These are phyloP conservation scores for Pseudogymnoascus sp. DNA, from an alignment of 2,329 filamentous ascomycete species.

Conservation along the genomic window DNA sequence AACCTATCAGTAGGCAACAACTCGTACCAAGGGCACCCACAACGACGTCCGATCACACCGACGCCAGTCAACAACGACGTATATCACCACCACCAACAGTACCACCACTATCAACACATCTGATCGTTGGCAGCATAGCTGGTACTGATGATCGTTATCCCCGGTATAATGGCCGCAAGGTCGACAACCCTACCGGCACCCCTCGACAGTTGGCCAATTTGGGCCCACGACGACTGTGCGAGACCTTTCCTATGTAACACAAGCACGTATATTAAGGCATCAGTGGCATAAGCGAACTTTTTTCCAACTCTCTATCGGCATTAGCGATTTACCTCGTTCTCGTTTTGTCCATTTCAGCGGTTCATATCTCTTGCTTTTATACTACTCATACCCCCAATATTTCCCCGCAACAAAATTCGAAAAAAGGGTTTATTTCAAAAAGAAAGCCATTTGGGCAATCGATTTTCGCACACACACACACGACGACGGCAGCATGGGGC, in stretches of 20 bases:
- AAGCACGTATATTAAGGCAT: slow-evolving; percentile 21
- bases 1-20: slow-evolving; percentile 32
- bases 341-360: slow-evolving; percentile 26
- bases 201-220: slow-evolving; percentile 11
- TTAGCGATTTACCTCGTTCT: slow-evolving; percentile 38
- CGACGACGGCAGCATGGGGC: neutral
- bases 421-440: neutral
- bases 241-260: slow-evolving; percentile 25
- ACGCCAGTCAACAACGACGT: slow-evolving; percentile 44
- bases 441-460: neutral
- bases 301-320: slow-evolving; percentile 37
- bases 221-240: neutral
- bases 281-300: slow-evolving; percentile 13
- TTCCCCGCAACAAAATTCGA: neutral
- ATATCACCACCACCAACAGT: slow-evolving; percentile 36
- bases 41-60: slow-evolving; percentile 55
- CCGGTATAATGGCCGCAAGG: slow-evolving; percentile 6
- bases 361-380: slow-evolving; percentile 12
- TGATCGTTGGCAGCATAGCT: slow-evolving; percentile 21
- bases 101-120: slow-evolving; percentile 39
- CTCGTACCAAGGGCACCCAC: slow-evolving; percentile 21
- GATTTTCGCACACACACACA: neutral
- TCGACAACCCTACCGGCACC: neutral
- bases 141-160: neutral
- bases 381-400: slow-evolving; percentile 5